Evolutionary conservation across 2,329 filamentous ascomycete species (phyloP), one percentile per base, ranked within the genome.

Genomic region (Helotiales sp.): DNA sequence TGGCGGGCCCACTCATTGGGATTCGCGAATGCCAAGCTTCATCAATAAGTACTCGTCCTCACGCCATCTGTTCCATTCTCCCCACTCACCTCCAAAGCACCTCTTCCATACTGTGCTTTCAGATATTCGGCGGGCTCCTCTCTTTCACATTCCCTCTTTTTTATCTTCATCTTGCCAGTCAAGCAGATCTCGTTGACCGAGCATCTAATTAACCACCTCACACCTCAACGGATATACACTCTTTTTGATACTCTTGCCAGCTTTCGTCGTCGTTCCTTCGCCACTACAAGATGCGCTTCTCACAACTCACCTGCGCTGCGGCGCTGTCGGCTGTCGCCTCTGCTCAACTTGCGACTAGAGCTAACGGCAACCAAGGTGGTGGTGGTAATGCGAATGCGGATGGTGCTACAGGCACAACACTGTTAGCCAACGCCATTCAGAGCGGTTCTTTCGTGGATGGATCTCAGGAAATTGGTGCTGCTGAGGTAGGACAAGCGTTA

Each of bases 111-210:
- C 47, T 52, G 58, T 62, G 57, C 55, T 60, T 60, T 44, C 36
- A 53, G 57, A 40, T 60, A 52, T 62, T 58, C 55, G 64, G 64
- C 62, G 65, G 66, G 63, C 61, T 64, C 58, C 62, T 69, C 65
- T 68, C 66, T 65, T 67, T 66, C 64, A 63, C 30, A 22, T 57
- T 66, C 61, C 66, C 57, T 60, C 63, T 61, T 66, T 68, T 69
- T 64, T 60, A 55, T 62, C 57, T 59, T 63, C 57, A 59, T 63
- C 67, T 71, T 70, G 66, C 66, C 63, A 66, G 69, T 68, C 68
- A 69, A 71, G 67, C 59, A 69, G 69, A 71, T 70, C 69, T 67
- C 69, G 69, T 71, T 69, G 69, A 71, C 54, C 69, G 69, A 69
- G 69, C 56, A 69, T 71, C 67, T 69, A 66, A 66, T 66, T 68